Base-by-base conservation (phyloP, 148 eudicot genomes). In the Rhododendron griersonianum region DNA sequence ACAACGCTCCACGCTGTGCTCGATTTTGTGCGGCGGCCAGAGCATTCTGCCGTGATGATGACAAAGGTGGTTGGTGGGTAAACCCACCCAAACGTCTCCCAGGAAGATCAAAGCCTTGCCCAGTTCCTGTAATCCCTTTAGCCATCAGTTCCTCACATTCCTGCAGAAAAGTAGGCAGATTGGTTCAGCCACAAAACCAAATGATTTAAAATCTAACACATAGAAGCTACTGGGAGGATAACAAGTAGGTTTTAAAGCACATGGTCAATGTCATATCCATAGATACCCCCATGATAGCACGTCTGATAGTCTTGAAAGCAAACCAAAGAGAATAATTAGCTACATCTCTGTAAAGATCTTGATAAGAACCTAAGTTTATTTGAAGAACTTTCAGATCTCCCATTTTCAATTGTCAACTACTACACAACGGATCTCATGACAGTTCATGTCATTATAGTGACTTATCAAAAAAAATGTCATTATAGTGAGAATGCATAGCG, bases 1-100 rank as follows among this genome's bases (percentile, higher is more conserved):
- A 78, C 75, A 92, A 76, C 78, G 81, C 76, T 71, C 87, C 90
- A 51, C 83, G 86, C 13, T 76, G 86, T 50, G 89, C 89, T 82
- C 93, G 87, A 44, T 61, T 88, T 84, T 90, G 86, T 50, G 93
- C 93, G 82, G 93, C 93, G 71, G 91, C 71, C 47, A 92, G 86
- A 25, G 92, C 90, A 47, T 74, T 88, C 85, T 92, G 92, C 18
- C 87, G 90, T 28, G 90, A 57, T 16, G 91, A 83, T 86, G 92
- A 77, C 39, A 89, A n/a, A 83, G 93, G 88, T 39, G 91, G 93
- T 81, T 92, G 89, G 73, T 78, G 85, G 41, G 89, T 78, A 87
- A 86, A 92, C 65, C 93, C 93, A 89, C 93, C 93, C 86, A 92
- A 86, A 55, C 90, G 88, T 88, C 88, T 92, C 75, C 93, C 93